Base-by-base conservation (phyloP, 2,329 filamentous ascomycete species). In the Alternaria tenuissima region DNA sequence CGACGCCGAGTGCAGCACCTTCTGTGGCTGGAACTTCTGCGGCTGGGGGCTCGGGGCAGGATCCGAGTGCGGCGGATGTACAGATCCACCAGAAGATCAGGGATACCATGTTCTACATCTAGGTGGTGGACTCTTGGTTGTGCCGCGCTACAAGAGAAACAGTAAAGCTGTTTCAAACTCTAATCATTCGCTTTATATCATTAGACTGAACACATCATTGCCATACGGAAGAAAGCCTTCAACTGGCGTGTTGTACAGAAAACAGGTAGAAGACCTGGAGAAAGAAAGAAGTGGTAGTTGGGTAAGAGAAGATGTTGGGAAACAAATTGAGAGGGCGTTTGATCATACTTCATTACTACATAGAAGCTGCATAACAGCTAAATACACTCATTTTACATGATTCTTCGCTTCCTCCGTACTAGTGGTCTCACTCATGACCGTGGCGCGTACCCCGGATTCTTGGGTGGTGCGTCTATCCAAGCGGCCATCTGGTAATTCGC, bases 31-130 rank as follows among this genome's bases (percentile, higher is more conserved):
- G 57, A 3, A 46, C 56, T 3, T 54, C 49, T 2, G 47, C 32
- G 6, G 51, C 49, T 44, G 57, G 44, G n/a, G 55, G 49, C 22
- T 41, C 47, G 11, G 46, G 49, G 16, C 20, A 22, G n/a, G 53
- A 39, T 24, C 53, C 56, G 0, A 57, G 20, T 11, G 47, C 55
- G 11, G 42, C 51, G 7, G 60, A 62, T 36, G 65, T 69, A 36
- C 24, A 48, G 43, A 70, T 68, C 4, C 66, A 70, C 52, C 44
- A 46, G 4, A 65, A 28, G 28, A 26, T 67, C 8, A 59, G 48
- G 42, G 59, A 69, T 34, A 56, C 61, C 3, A 69, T 69, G 65
- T 68, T 69, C 47, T 60, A 60, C 47, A 60, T 60, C 32, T 60
- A 57, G 47, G 32, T 5, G 3, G 0, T 7, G 5, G 4, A 9